Base-by-base conservation (phyloP, 2,329 filamentous ascomycete species). In the Colletotrichum gigasporum region DNA sequence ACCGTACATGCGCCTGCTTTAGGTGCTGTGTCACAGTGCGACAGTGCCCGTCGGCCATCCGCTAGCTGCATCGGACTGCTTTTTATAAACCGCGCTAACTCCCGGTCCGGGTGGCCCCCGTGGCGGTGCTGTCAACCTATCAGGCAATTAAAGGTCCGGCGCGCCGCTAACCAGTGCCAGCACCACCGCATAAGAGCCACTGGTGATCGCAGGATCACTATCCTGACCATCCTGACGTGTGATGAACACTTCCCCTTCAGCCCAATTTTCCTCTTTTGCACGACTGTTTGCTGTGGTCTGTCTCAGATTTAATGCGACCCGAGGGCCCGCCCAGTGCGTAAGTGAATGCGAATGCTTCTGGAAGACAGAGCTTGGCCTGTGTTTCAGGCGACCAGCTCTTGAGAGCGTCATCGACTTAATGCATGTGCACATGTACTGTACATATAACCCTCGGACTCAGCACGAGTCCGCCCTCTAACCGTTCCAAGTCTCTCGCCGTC, bases 61-160 rank as follows among this genome's bases (percentile, higher is more conserved):
- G 47, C 39, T 53, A 60, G 61, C 55, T 39, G 20, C 48, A 24
- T 37, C 56, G 48, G 56, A 24, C 39, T 61, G 32, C 61, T 64
- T 64, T 64, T 64, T 61, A 35, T 64, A 61, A 35, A 41, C 39
- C 30, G 55, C 61, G 56, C 61, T 61, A 64, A 50, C 26, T 34
- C 56, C 26, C 56, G 37, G 32, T 34, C 50, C 56, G 56, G 42
- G 61, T 41, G 41, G 61, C 20, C 42, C 20, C 34, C 48, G 56
- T 54, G 56, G 56, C 61, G 56, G 48, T 54, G 61, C 56, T 48
- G 45, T 60, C 54, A 50, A 50, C 22, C 41, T 2, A 61, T 39
- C 41, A 62, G 59, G 42, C 22, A 59, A 14, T 22, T 32, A 34
- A n/a, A 45, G 35, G 32, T 32, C 37, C 44, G 44, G 44, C 30